These are phyloP conservation scores for Coemansia sp. DNA, from an alignment of 192 early-diverging fungal genomes.

Conservation along the genomic window DNA sequence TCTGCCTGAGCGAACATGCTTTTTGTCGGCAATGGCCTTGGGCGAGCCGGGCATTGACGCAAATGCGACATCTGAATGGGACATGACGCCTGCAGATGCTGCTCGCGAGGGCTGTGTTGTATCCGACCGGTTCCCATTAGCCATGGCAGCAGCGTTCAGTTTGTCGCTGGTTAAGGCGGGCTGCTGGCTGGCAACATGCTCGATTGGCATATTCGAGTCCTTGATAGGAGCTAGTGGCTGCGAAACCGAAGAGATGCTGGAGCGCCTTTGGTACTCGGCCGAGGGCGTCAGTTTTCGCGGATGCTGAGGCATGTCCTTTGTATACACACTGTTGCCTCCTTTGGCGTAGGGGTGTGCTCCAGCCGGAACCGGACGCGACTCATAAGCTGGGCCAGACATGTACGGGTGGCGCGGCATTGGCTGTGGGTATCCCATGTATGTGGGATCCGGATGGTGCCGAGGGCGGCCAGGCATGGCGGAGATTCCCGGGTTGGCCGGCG, in stretches of 20 bases:
- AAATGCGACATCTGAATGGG: constrained; percentile 1
- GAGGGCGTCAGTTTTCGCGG: not conserved
- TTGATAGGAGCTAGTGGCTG: not conserved
- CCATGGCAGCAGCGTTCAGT: too few species aligned
- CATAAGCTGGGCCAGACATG: not conserved
- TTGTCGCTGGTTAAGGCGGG: not conserved
- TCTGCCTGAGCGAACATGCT: constrained; percentile 9
- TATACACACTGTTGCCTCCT: constrained; percentile 1
- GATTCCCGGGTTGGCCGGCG: not conserved
- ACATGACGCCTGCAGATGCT: not conserved
- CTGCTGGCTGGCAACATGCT: constrained; percentile 1
- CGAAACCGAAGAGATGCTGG: not conserved
- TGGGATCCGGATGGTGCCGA: not conserved
- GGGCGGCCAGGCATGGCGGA: not conserved
- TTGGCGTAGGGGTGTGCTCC: not conserved
- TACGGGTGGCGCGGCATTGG: constrained; percentile 2
- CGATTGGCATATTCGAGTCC: not conserved
- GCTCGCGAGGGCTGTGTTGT: not conserved
- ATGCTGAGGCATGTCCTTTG: constrained; percentile 6
- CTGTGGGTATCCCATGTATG: not conserved
- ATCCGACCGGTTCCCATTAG: not conserved
- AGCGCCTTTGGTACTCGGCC: not conserved
- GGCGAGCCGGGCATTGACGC: constrained; percentile 10
- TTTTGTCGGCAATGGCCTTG: not conserved
- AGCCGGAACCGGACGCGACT: not conserved